phyloP scores from a whole-genome alignment of 164 flowering plant genomes.

The Berberis vulgaris region DNA sequence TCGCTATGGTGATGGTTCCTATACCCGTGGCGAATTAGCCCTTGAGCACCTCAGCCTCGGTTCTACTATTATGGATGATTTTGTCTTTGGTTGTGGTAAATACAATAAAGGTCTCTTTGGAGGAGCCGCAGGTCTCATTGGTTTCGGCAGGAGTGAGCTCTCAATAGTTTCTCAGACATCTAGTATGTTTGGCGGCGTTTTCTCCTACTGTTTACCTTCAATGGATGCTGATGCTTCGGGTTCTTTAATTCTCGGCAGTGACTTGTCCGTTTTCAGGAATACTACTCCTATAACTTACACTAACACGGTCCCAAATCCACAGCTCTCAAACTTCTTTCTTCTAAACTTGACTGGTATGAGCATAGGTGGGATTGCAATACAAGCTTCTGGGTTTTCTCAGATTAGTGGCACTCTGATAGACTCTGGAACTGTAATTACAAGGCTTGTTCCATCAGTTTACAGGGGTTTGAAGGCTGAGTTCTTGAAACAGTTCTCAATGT shows the following conservation, averaged over 20 bases:
- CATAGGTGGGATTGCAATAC: conserved; percentile 55
- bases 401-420: conserved; percentile 43
- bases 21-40: conserved; percentile 59
- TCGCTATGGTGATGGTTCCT: conserved; percentile 77
- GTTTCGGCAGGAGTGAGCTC: conserved; percentile 55
- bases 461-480: conserved; percentile 49
- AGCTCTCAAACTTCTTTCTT: conserved; percentile 48
- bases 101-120: conserved; percentile 73
- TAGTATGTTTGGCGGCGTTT: conserved; percentile 48
- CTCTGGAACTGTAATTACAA: conserved; percentile 74
- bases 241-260: conserved; percentile 50
- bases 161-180: conserved; percentile 63
- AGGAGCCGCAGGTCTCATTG: conserved; percentile 68
- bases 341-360: conserved; percentile 63
- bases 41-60: conserved; percentile 44
- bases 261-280: conserved; percentile 40
- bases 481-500: conserved; percentile 58
- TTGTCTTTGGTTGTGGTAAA: conserved; percentile 76
- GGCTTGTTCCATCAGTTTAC: conserved; percentile 66
- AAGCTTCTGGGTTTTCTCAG: conserved; percentile 30
- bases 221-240: conserved; percentile 46
- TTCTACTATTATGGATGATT: conserved; percentile 20
- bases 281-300: conserved; percentile 59
- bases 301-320: conserved; percentile 38
- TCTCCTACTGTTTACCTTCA: conserved; percentile 81